phyloP scores from a whole-genome alignment of 768 basidiomycete genomes.

The Tremella mesenterica region DNA sequence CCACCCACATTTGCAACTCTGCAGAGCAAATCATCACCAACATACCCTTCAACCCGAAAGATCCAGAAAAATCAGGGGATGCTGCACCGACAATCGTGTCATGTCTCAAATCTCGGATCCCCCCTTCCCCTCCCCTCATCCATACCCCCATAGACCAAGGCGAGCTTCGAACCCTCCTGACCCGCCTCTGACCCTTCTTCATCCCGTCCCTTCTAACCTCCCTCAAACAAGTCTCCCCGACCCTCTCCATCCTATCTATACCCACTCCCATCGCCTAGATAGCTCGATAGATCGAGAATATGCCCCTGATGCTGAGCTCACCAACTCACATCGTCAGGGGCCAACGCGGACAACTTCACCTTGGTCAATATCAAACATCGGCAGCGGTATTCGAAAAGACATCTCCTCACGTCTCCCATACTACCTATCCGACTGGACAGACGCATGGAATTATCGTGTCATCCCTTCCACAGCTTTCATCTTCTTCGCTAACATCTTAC shows the following conservation, averaged over 20 bases:
- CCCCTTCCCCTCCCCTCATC: too few species aligned
- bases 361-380: constrained; percentile 11
- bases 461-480: constrained; percentile 63
- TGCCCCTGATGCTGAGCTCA: too few species aligned
- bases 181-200: constrained; percentile 22
- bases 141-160: too few species aligned
- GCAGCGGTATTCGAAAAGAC: constrained; percentile 60
- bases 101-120: too few species aligned
- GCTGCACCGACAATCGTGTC: too few species aligned
- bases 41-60: too few species aligned
- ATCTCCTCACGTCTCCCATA: constrained; percentile 63
- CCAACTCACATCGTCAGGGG: too few species aligned
- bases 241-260: background rate
- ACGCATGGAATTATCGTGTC: constrained; percentile 86
- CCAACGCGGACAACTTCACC: background rate
- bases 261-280: background rate
- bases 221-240: background rate
- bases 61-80: too few species aligned
- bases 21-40: too few species aligned
- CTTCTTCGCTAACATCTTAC: constrained; percentile 53
- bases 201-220: constrained; percentile 10
- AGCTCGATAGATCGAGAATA: background rate
- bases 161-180: constrained; percentile 24
- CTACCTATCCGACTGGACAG: constrained; percentile 79
- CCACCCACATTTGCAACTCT: too few species aligned